Evolutionary conservation across 164 flowering plant genomes (phyloP).

Genomic region (Kingdonia uniflora): DNA sequence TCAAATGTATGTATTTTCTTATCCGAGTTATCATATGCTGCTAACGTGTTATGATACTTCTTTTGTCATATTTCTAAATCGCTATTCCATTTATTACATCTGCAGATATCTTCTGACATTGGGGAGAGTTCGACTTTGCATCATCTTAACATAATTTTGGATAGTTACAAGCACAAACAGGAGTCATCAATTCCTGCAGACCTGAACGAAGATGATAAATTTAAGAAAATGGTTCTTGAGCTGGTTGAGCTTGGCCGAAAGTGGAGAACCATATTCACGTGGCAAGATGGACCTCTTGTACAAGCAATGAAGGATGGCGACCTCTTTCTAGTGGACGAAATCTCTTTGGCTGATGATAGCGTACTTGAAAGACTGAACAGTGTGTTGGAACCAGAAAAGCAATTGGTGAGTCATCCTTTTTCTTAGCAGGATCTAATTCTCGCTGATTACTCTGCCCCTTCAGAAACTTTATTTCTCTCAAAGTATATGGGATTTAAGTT

Average conservation of each 20-base stretch:
- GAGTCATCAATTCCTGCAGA: constrained; percentile 26
- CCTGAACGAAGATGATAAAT: constrained; percentile 27
- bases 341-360: constrained; percentile 98
- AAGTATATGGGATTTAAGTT: no score
- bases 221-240: constrained; percentile 30
- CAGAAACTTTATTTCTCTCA: no score
- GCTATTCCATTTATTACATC: constrained; percentile 9
- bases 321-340: constrained; percentile 88
- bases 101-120: constrained; percentile 71
- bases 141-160: constrained; percentile 26
- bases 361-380: constrained; percentile 95
- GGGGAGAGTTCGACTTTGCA: constrained; percentile 45
- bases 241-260: constrained; percentile 40
- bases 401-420: constrained; percentile 44
- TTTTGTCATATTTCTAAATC: background rate
- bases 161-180: constrained; percentile 25
- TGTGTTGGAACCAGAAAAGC: constrained; percentile 86
- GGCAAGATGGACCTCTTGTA: constrained; percentile 98
- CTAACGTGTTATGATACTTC: background rate
- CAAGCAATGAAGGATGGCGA: constrained; percentile 86
- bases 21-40: background rate
- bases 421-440: background rate
- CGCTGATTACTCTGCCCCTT: no score
- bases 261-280: constrained; percentile 76
- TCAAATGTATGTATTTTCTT: constrained; percentile 31